Evolutionary conservation across 139 green algal genomes (phyloP).

Genomic region (Haematococcus sp.): DNA sequence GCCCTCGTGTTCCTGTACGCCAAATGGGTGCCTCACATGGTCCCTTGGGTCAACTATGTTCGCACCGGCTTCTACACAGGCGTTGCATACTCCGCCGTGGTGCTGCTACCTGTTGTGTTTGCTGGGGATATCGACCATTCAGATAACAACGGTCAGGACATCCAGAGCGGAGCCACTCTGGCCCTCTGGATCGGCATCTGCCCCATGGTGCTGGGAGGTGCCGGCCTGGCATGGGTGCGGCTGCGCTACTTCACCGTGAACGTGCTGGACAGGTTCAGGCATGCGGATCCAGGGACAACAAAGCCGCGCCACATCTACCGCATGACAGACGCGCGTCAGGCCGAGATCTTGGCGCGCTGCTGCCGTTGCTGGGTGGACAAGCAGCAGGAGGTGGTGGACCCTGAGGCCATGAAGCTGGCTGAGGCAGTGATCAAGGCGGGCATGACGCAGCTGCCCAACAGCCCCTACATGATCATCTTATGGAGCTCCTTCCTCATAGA

Average conservation of each 20-base stretch:
- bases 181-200: too few relatives aligned
- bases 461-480: slow-evolving; percentile 35
- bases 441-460: slow-evolving; percentile 24
- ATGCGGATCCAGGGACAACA: background rate
- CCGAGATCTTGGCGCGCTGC: slow-evolving; percentile 41
- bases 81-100: too few relatives aligned
- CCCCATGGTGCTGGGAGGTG: too few relatives aligned
- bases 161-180: too few relatives aligned
- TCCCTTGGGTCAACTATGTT: too few relatives aligned
- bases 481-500: slow-evolving; percentile 48
- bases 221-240: slow-evolving; percentile 8
- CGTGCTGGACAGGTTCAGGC: slow-evolving; percentile 1
- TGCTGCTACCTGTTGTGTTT: too few relatives aligned
- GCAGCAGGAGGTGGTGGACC: slow-evolving; percentile 7
- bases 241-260: background rate
- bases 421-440: slow-evolving; percentile 34
- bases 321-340: slow-evolving; percentile 28
- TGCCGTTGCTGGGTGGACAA: slow-evolving; percentile 25
- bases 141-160: too few relatives aligned
- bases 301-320: slow-evolving; percentile 6
- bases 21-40: too few relatives aligned
- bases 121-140: too few relatives aligned
- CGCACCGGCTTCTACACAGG: too few relatives aligned
- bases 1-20: too few relatives aligned
- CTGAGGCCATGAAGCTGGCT: slow-evolving; percentile 12